These are phyloP conservation scores for Diplodia sapinea DNA, from an alignment of 2,329 filamentous ascomycete species.

Conservation along the genomic window DNA sequence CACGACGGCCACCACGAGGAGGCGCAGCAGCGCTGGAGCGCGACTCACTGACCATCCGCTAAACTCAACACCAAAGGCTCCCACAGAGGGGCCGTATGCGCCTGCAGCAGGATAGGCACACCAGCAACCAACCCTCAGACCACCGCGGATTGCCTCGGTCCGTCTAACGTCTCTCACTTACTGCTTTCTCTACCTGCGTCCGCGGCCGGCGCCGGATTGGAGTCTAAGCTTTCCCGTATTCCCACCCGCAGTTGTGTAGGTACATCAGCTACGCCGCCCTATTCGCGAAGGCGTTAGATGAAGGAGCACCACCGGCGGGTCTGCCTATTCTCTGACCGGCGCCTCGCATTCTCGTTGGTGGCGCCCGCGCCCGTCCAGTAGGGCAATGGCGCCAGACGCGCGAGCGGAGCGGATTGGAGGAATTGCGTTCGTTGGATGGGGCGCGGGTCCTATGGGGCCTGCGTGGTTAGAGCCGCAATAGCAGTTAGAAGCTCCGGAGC, in stretches of 20 bases:
- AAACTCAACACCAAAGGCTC: conserved; percentile 24
- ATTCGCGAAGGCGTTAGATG: conserved; percentile 20
- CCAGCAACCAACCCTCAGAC: conserved; percentile 17
- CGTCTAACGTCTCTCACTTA: conserved; percentile 12
- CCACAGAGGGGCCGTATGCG: conserved; percentile 1
- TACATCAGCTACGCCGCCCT: conserved; percentile 1
- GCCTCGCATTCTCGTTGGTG: background rate
- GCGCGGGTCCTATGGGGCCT: conserved; percentile 5
- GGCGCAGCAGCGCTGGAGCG: conserved; percentile 15
- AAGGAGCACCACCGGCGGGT: conserved; percentile 7
- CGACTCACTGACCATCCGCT: conserved; percentile 18
- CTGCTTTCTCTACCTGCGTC: conserved; percentile 7
- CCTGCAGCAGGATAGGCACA: conserved; percentile 19
- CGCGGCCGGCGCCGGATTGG: background rate
- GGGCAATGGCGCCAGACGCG: conserved; percentile 24
- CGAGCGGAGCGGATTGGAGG: conserved; percentile 19
- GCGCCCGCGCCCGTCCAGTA: conserved; percentile 2
- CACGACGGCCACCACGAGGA: conserved; percentile 9
- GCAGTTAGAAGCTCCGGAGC: conserved; percentile 14
- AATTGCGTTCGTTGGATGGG: conserved; percentile 19
- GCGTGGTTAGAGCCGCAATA: conserved; percentile 26
- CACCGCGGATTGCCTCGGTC: conserved; percentile 12
- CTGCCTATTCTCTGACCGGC: conserved; percentile 1
- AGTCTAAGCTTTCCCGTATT: conserved; percentile 25
- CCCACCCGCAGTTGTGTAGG: conserved; percentile 1